Evolutionary conservation across 768 basidiomycete genomes (phyloP).

Genomic region (Flagelloscypha sp.): DNA sequence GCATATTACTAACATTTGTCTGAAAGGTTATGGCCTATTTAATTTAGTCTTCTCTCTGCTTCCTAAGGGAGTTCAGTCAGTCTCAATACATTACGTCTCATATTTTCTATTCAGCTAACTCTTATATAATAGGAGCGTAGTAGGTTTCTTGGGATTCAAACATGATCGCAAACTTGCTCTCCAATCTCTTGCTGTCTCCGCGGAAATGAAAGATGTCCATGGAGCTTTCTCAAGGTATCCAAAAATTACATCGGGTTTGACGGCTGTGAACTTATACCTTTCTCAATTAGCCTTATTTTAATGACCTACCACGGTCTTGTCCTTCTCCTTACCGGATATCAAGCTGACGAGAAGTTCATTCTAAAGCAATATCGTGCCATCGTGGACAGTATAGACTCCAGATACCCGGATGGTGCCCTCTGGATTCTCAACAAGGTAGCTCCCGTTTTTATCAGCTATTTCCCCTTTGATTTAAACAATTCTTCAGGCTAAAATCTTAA

Average conservation of each 20-base stretch:
- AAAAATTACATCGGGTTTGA: neutral
- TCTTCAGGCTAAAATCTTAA: conserved; percentile 61
- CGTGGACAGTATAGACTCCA: conserved; percentile 50
- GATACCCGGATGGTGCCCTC: conserved; percentile 59
- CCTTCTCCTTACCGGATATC: conserved; percentile 63
- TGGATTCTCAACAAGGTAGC: conserved; percentile 68
- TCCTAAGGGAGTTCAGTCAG: conserved; percentile 62
- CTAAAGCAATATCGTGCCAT: conserved; percentile 55
- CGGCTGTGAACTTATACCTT: neutral
- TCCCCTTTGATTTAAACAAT: neutral
- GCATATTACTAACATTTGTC: neutral
- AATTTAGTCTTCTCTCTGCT: conserved; percentile 74
- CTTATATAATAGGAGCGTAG: conserved; percentile 45
- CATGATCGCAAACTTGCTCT: conserved; percentile 63
- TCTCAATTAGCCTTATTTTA: conserved; percentile 48
- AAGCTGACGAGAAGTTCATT: conserved; percentile 62
- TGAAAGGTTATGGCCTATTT: conserved; percentile 56
- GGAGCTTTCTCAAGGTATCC: conserved; percentile 59
- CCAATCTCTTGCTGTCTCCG: conserved; percentile 59
- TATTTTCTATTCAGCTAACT: conserved; percentile 1
- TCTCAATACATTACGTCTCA: neutral
- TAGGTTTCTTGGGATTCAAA: conserved; percentile 71
- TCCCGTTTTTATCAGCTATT: conserved; percentile 1
- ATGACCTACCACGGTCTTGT: conserved; percentile 78
- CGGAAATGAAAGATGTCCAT: conserved; percentile 62